These are phyloP conservation scores for Celoporthe dispersa DNA, from an alignment of 2,329 filamentous ascomycete genomes.

Conservation along the genomic window DNA sequence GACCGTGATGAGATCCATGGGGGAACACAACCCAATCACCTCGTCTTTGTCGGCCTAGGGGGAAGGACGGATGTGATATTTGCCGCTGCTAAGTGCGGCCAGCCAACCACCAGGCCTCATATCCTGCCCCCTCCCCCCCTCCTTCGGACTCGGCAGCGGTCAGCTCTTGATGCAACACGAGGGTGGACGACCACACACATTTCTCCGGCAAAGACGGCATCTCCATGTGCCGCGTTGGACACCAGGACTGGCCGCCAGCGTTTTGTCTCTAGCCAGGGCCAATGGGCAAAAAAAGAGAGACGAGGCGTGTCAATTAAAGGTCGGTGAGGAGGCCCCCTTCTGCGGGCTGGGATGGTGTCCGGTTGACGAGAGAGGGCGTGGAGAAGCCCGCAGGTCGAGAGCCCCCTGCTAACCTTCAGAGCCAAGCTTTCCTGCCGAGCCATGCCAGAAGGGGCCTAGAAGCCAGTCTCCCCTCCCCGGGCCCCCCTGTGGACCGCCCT, in stretches of 20 bases:
- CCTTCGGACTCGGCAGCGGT: background rate
- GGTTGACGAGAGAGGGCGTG: background rate
- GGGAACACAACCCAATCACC: background rate
- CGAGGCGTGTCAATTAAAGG: background rate
- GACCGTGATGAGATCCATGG: background rate
- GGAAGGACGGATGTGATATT: background rate
- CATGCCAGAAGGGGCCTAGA: conserved; percentile 28
- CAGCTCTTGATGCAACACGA: background rate
- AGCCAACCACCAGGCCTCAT: background rate
- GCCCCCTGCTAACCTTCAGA: conserved; percentile 9
- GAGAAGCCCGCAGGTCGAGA: no score
- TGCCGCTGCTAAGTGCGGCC: background rate
- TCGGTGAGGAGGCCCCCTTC: background rate
- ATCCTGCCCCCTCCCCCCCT: background rate
- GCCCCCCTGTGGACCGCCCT: background rate
- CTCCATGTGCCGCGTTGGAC: background rate
- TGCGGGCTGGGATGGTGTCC: background rate
- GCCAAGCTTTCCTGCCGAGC: conserved; percentile 30
- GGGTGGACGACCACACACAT: background rate
- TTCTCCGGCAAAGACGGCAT: conserved; percentile 1
- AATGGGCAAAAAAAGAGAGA: background rate
- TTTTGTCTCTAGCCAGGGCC: background rate
- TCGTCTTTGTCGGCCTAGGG: background rate
- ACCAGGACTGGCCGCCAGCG: background rate
- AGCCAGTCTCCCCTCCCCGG: background rate